Base-by-base conservation (phyloP, 495 filamentous ascomycete genomes). In the Corynascus novoguineensis region DNA sequence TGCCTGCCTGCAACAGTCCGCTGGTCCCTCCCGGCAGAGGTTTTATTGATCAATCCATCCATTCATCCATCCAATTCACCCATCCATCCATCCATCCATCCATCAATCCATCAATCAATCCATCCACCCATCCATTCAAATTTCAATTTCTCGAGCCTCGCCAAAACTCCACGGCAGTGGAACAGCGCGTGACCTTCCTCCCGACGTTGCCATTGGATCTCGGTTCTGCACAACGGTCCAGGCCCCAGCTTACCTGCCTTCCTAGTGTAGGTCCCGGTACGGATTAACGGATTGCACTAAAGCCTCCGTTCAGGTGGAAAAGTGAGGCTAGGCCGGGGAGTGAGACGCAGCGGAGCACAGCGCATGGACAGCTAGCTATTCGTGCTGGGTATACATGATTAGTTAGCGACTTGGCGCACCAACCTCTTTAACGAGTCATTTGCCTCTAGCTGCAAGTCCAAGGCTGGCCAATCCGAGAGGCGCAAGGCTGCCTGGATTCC, bases 151-250 rank as follows among this genome's bases (percentile, higher is more conserved):
- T 31, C 29, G 17, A 5, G 19, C 1, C 37, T 41, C 19, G 11
- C 38, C n/a, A 40, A 19, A 17, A 41, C 11, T 28, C 31, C n/a
- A n/a, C n/a, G n/a, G n/a, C n/a, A 27, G 50, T 51, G 35, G 25
- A 50, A 42, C 50, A 29, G 32, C 48, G 42, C 50, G 56, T 59
- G 56, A 59, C 49, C 56, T 59, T 31, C 14, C 29, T 25, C 49
- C 29, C 29, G 19, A 38, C 56, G 7, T 38, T 53, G 57, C 37
- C 46, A 54, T 59, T 54, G 51, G 46, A 56, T 54, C 52, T 50
- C 58, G 57, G 44, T 12, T 34, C 21, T 42, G 6, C 6, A 28
- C 1, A 15, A 42, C 57, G 50, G 22, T 49, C 22, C 50, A 45
- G 57, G 32, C 24, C 57, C 27, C 32, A 45, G 44, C n/a, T 34